phyloP scores from a whole-genome alignment of 1,284 basidiomycete genomes.

The Athelia psychrophila region DNA sequence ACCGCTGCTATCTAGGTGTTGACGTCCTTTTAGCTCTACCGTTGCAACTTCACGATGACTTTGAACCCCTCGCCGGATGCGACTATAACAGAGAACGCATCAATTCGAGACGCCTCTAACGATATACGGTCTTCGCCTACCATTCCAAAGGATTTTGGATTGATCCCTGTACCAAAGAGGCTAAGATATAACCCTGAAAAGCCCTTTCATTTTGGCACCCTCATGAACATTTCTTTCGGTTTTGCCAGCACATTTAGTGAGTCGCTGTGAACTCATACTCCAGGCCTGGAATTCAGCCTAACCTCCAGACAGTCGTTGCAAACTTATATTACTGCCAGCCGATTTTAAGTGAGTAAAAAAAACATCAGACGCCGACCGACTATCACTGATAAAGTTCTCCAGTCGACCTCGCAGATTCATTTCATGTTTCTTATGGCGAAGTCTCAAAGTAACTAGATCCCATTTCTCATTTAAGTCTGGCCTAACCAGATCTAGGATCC shows the following conservation, averaged over 20 bases:
- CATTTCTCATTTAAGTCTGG: not conserved
- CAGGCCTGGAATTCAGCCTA: no score
- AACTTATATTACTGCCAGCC: conserved; percentile 56
- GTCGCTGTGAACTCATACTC: no score
- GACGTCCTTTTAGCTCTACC: no score
- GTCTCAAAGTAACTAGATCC: conserved; percentile 31
- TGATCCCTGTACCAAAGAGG: conserved; percentile 46
- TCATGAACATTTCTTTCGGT: conserved; percentile 47
- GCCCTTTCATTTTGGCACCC: conserved; percentile 40
- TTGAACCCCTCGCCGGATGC: no score
- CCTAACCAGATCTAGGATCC: conserved; percentile 26
- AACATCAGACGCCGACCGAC: not conserved
- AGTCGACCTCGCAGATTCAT: conserved; percentile 33
- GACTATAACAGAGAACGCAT: no score
- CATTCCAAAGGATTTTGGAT: conserved; percentile 32
- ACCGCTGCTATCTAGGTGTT: no score
- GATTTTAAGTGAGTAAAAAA: conserved; percentile 35
- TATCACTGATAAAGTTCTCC: conserved; percentile 2
- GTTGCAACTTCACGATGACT: no score
- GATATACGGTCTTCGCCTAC: no score
- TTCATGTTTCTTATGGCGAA: conserved; percentile 36
- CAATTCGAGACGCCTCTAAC: no score
- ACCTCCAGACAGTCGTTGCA: conserved; percentile 25
- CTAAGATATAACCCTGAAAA: conserved; percentile 41
- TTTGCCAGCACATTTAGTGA: conserved; percentile 44